These are phyloP conservation scores for Capsicum chinense DNA, from an alignment of 257 asterid species.

Conservation along the genomic window DNA sequence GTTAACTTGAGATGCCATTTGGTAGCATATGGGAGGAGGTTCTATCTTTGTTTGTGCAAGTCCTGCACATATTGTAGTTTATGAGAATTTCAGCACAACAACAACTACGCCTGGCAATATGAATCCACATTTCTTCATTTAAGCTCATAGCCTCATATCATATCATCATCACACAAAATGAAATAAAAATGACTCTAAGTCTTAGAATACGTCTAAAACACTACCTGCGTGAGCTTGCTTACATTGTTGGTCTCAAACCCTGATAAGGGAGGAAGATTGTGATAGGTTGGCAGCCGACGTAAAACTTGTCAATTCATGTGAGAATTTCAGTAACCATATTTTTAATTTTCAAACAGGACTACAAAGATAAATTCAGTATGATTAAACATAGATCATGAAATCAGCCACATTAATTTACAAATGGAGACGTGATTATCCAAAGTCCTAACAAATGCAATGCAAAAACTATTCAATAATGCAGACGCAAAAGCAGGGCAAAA, in stretches of 20 bases:
- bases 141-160: neutral
- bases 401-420: neutral
- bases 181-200: neutral
- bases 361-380: neutral
- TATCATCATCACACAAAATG: neutral
- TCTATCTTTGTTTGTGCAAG: neutral
- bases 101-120: neutral
- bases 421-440: neutral
- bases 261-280: neutral
- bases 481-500: neutral
- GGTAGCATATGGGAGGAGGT: neutral
- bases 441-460: constrained; percentile 9
- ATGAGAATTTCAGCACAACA: neutral
- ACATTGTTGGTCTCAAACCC: neutral
- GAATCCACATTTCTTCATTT: neutral
- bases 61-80: constrained; percentile 19
- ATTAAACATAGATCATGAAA: neutral
- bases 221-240: neutral
- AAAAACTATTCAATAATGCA: neutral
- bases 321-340: neutral
- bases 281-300: neutral
- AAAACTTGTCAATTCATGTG: neutral
- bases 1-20: constrained; percentile 27
- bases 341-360: neutral
- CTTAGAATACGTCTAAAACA: neutral